Evolutionary conservation across 352 stramenopile genomes (phyloP).

Genomic region (Globisporangium echinulatum): DNA sequence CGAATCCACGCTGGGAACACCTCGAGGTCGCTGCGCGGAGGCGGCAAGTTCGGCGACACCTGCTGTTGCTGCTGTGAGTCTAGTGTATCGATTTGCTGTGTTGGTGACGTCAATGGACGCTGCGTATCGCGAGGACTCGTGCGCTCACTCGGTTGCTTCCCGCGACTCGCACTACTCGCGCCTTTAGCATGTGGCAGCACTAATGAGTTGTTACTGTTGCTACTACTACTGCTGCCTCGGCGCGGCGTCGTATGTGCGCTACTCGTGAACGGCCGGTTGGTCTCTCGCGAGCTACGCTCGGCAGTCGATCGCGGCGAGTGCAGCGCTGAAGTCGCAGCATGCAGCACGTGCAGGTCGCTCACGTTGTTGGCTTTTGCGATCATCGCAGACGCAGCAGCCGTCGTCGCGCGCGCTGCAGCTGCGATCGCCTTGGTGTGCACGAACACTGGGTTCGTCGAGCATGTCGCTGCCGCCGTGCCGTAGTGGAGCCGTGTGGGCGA

Average conservation of each 20-base stretch:
- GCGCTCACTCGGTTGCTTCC: neutral
- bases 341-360: slow-evolving; percentile 26
- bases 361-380: slow-evolving; percentile 29
- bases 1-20: slow-evolving; percentile 56
- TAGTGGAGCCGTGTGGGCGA: neutral
- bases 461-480: slow-evolving; percentile 1
- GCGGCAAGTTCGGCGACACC: neutral
- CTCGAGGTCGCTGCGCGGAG: slow-evolving; percentile 20
- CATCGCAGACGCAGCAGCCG: slow-evolving; percentile 35
- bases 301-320: slow-evolving; percentile 19
- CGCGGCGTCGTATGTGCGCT: neutral
- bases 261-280: slow-evolving; percentile 1
- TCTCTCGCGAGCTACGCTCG: slow-evolving; percentile 9
- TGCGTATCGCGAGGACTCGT: neutral
- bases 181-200: neutral
- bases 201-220: neutral
- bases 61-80: neutral
- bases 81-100: neutral
- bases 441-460: slow-evolving; percentile 25
- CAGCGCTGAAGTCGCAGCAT: slow-evolving; percentile 20
- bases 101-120: slow-evolving; percentile 4
- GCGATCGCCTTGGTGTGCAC: slow-evolving; percentile 38
- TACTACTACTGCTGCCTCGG: neutral
- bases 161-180: neutral
- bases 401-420: slow-evolving; percentile 36